Conservation (phyloP, 164 flowering plant species). For the Taxillus chinensis region DNA sequence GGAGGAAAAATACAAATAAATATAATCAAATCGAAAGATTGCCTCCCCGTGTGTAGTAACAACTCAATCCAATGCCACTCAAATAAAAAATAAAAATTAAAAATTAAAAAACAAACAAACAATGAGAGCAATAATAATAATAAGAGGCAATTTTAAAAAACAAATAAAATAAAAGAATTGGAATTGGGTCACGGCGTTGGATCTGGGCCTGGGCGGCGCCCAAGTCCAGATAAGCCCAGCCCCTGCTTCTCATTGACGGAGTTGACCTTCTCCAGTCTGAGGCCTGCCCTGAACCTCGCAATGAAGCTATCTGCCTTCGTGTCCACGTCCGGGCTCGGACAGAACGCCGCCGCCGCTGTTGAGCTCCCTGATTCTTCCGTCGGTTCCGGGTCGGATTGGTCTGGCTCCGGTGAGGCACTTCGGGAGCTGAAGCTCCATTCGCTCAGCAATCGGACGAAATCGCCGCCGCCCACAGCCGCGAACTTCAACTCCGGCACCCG, state of each 20-base stretch:
- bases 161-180: no score
- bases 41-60: no score
- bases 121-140: no score
- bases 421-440: constrained; percentile 31
- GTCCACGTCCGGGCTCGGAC: constrained; percentile 57
- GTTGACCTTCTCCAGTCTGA: constrained; percentile 37
- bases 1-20: no score
- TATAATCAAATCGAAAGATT: no score
- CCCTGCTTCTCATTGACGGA: constrained; percentile 25
- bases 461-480: constrained; percentile 38
- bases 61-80: no score
- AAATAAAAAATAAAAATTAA: no score
- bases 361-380: constrained; percentile 8
- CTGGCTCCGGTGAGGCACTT: constrained; percentile 33
- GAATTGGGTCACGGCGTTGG: neutral
- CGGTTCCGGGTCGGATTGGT: constrained; percentile 9
- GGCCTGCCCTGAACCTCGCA: constrained; percentile 42
- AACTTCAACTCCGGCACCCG: constrained; percentile 32
- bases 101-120: no score
- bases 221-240: constrained; percentile 24
- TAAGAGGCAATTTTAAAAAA: no score
- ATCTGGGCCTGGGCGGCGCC: constrained; percentile 13
- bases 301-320: constrained; percentile 57
- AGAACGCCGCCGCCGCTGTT: constrained; percentile 19
- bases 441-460: constrained; percentile 39